Conservation (phyloP, 2,329 filamentous ascomycete genomes). For the Ophiostoma piceae region DNA sequence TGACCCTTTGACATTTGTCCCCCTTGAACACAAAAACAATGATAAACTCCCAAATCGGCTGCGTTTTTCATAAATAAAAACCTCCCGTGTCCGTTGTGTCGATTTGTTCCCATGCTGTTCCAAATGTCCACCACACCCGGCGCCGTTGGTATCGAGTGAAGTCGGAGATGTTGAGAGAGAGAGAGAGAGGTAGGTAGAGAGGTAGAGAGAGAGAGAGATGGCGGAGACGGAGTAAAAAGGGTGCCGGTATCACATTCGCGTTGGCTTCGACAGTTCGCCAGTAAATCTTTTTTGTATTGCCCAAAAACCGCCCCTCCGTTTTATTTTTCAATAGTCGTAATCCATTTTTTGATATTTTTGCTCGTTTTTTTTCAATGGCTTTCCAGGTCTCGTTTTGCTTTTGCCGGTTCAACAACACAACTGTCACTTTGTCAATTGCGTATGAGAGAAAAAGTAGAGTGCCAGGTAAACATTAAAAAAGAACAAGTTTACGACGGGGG, state of each 20-base stretch:
- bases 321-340: conserved; percentile 9
- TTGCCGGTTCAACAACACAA: not conserved
- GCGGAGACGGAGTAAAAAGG: conserved; percentile 12
- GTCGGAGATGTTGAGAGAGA: conserved; percentile 3
- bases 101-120: conserved; percentile 11
- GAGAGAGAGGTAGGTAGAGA: not conserved
- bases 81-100: conserved; percentile 13
- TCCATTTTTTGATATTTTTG: conserved; percentile 8
- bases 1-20: conserved; percentile 22
- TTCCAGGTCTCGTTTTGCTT: conserved; percentile 8
- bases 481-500: conserved; percentile 54
- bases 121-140: conserved; percentile 16
- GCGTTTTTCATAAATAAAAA: conserved; percentile 13
- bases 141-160: conserved; percentile 18
- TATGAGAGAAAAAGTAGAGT: conserved; percentile 19
- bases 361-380: not conserved
- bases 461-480: not conserved
- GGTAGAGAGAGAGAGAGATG: conserved; percentile 1
- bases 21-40: conserved; percentile 24
- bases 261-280: conserved; percentile 3
- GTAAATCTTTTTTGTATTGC: conserved; percentile 17
- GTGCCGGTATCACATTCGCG: conserved; percentile 20
- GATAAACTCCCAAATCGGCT: conserved; percentile 25
- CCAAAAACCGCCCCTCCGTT: not conserved
- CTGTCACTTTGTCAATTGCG: not conserved